Evolutionary conservation across 768 basidiomycete species (phyloP), one percentile per base, ranked within the genome.

Genomic region (Kwoniella dejecticola): DNA sequence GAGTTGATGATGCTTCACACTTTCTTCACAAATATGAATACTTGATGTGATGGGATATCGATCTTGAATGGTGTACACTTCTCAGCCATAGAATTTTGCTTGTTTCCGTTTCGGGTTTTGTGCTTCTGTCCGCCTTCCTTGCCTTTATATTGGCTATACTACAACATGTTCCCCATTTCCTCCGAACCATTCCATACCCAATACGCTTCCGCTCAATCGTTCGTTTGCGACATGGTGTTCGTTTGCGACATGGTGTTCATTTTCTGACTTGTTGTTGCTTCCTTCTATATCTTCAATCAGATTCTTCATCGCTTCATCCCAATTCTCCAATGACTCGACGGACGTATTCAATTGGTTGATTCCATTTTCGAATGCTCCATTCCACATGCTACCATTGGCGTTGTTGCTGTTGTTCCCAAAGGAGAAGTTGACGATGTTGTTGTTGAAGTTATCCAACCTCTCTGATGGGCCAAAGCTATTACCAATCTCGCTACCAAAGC

Each of bases 271-370:
- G 19, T 44, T 57, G 21, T 38, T 48, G 26, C 59, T 26, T 0
- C 64, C 59, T 44, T 64, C 67, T 5, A 71, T 52, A 57, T 69
- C 58, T 57, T 63, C 70, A 27, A 69, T 56, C 42, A 71, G 56
- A 29, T 19, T 33, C 44, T 47, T 74, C 72, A 71, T 69, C 64
- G 63, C 72, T 70, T 69, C 66, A 58, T 71, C 73, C 73, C 73
- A 75, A 50, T 50, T 50, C 10, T 50, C 30, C 30, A 50, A 31
- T 29, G 23, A 19, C 19, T 24, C 46, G 13, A 48, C 26, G 7
- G 4, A 12, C 21, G 13, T 29, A 21, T 44, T 49, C 57, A 23
- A 15, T 31, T 50, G 27, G 33, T 19, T 24, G 46, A 47, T 33
- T 50, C 29, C 30, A 33, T 50, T 50, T 30, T 50, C 48, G 48